These are phyloP conservation scores for Nicotiana obtusifolia DNA, from an alignment of 257 asterid species.

Conservation along the genomic window DNA sequence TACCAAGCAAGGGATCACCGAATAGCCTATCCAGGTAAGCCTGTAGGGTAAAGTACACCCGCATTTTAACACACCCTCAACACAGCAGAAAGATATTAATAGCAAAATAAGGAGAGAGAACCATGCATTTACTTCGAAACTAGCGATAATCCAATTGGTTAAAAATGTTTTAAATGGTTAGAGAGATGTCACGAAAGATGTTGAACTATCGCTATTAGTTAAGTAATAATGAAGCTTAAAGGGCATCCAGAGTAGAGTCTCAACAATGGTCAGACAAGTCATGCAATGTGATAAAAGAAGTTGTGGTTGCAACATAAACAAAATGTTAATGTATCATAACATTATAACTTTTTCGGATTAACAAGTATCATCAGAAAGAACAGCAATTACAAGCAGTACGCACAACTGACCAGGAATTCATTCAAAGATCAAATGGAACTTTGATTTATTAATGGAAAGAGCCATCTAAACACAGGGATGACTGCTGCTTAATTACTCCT, in stretches of 20 bases:
- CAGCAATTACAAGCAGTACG: neutral
- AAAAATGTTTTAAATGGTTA: neutral
- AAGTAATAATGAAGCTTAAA: neutral
- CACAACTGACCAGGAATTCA: neutral
- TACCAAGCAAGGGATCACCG: neutral
- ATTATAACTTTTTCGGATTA: neutral
- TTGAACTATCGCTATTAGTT: neutral
- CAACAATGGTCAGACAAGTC: neutral
- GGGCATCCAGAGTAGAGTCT: neutral
- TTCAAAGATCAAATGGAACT: slow-evolving; percentile 7
- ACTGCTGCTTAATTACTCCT: neutral
- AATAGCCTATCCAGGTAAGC: neutral
- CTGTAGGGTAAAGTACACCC: neutral
- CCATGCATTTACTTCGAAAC: neutral
- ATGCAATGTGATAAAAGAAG: neutral
- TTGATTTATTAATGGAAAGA: neutral
- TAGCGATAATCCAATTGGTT: neutral
- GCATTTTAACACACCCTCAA: neutral
- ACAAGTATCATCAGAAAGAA: neutral
- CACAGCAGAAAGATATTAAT: neutral
- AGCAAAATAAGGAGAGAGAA: neutral
- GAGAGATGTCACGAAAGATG: neutral
- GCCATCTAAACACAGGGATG: neutral
- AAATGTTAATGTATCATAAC: neutral
- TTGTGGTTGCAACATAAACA: neutral